Percentiles rank a stretch among this genome's conserved stretches.
phyloP scores from a whole-genome alignment of 1,284 basidiomycete species.

The Filobasidium uniguttulatum region DNA sequence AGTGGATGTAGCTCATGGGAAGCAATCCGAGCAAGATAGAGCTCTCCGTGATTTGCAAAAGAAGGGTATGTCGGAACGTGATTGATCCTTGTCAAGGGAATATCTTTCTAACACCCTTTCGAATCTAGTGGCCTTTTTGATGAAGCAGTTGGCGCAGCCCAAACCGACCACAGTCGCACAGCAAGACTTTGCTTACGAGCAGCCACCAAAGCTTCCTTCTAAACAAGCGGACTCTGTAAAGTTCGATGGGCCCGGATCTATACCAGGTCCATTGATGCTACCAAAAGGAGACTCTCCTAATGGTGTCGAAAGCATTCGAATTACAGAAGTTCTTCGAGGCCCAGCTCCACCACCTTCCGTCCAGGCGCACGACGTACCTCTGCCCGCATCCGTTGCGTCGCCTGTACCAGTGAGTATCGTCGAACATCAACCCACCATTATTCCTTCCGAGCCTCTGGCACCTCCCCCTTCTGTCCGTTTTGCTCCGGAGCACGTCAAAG shows the following conservation, averaged over 20 bases:
- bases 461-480: conserved; percentile 9
- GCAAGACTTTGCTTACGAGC: not conserved
- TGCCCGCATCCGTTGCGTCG: not conserved
- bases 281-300: no score
- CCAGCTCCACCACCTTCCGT: not conserved
- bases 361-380: no score
- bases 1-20: conserved; percentile 9
- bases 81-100: no score
- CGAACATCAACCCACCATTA: conserved; percentile 2
- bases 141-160: not conserved
- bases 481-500: conserved; percentile 13
- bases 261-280: no score
- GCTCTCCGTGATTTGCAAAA: conserved; percentile 26
- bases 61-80: conserved; percentile 8
- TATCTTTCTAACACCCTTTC: no score
- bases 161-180: not conserved
- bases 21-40: conserved; percentile 27
- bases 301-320: not conserved
- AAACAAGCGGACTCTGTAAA: no score
- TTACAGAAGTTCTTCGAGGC: not conserved
- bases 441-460: not conserved
- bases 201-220: no score
- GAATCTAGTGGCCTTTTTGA: not conserved
- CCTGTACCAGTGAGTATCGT: not conserved
- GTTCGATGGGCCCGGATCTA: no score